Conservation (phyloP, 2,329 filamentous ascomycete species). For the Trichoderma aggressivum region DNA sequence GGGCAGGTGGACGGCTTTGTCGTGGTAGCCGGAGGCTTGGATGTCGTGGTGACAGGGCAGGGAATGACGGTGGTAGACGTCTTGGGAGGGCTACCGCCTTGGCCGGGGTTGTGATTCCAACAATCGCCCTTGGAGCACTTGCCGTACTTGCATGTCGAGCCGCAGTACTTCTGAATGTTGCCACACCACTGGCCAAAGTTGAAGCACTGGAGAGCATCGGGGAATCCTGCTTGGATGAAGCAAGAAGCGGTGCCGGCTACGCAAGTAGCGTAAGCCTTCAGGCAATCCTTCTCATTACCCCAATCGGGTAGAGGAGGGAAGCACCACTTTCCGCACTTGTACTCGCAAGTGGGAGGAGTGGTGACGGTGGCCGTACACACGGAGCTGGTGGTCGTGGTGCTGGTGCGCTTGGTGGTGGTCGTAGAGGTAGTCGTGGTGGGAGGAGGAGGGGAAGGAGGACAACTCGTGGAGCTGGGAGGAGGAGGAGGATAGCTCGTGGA, state of each 20-base stretch:
- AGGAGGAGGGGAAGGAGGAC: not conserved
- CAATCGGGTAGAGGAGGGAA: conserved; percentile 48
- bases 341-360: conserved; percentile 49
- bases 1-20: conserved; percentile 37
- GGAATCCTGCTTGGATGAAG: conserved; percentile 51
- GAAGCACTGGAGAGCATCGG: conserved; percentile 48
- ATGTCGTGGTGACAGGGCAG: conserved; percentile 34
- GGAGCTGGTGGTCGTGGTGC: conserved; percentile 34
- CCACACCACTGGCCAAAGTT: conserved; percentile 49
- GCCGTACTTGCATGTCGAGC: conserved; percentile 33
- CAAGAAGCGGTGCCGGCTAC: conserved; percentile 48
- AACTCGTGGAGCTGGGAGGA: not conserved
- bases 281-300: conserved; percentile 41
- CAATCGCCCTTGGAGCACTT: conserved; percentile 44
- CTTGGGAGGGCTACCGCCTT: conserved; percentile 24
- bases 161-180: conserved; percentile 45
- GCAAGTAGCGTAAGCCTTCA: conserved; percentile 42
- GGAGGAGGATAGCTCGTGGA: not conserved
- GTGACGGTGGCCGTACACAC: conserved; percentile 48
- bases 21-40: conserved; percentile 30
- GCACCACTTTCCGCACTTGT: conserved; percentile 54
- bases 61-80: conserved; percentile 36
- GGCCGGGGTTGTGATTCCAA: conserved; percentile 34
- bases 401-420: conserved; percentile 25
- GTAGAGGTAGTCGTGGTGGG: conserved; percentile 26